Base-by-base conservation (phyloP, 2,329 filamentous ascomycete genomes). In the Diaporthe helianthi region DNA sequence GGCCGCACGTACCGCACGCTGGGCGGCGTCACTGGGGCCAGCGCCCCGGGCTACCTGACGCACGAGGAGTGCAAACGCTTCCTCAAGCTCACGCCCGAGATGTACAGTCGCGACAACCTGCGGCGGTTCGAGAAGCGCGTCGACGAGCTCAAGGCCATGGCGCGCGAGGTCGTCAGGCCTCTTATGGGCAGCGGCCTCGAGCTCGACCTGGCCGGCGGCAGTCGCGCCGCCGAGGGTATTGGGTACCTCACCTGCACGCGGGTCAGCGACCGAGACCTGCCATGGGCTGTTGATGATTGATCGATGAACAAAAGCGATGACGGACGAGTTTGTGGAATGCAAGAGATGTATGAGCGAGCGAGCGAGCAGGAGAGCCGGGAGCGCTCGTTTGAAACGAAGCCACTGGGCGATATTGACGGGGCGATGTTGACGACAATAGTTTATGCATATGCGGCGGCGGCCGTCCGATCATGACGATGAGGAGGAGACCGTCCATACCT, bases 11-110 rank as follows among this genome's bases (percentile, higher is more conserved):
- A 95, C 79, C 89, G 93, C 51, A 86, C 91, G 2, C 84, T 98
- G 10, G 94, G 93, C 38, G 86, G 87, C 5, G 82, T 87, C 2
- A 83, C 83, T 4, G 82, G 87, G 0, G 79, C 58, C 41, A 63
- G 58, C 58, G 41, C 85, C 12, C 38, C 53, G n/a, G 84, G 86
- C 0, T 98, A 96, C 76, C 87, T 98, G 6, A 80, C 84, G 1
- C 93, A 95, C 78, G 94, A 97, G 73, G 94, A 97, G 73, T 92
- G 95, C 77, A 98, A 97, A 80, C 89, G 89, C 26, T 98, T 98
- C 75, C 85, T 98, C 65, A 97, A 97, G 78, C 83, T 95, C 26
- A 90, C 89, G 13, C 92, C 93, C 0, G 92, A 96, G 24, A 80
- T 95, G 9, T 97, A 98, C 80, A 93, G 87, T 53, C 87, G 94